Base-by-base conservation (phyloP, 78 protist genomes). In the Dictyostelium brefeldianum region DNA sequence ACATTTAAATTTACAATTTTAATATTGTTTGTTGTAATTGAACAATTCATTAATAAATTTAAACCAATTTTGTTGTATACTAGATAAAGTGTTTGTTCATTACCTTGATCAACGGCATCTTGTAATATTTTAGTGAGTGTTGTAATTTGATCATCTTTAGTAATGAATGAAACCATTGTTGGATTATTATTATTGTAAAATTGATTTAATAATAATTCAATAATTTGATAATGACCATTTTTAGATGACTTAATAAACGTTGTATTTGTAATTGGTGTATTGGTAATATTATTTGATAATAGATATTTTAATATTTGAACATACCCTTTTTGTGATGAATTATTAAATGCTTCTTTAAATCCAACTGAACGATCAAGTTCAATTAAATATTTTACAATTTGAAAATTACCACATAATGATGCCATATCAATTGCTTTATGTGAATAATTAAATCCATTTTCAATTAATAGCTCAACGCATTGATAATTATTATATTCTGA, bases 371-470 rank as follows among this genome's bases (percentile, higher is more conserved):
- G 43, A 5, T 1, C 31, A 70, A 15, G 31, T 20, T 70, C 78
- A 5, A 22, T 41, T 41, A 70, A 31, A 27, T 15, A 70, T 70
- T 70, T 41, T 1, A 70, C 78, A 18, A 70, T n/a, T 18, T 4
- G 3, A 12, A 70, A 18, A 20, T 70, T 36, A 41, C 50, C 50
- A 41, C 31, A 17, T 27, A 3, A 10, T 7, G 89, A 41, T 0
- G 89, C 89, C 5, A 9, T 17, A 20, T 81, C 54, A 12, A 81
- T 47, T 67, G 89, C 89, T 50, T 43, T 36, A 5, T 18, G 1
- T 6, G 78, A 18, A 83, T 73, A 83, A 53, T 53, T 51, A 22
- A 22, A 48, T 4, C 74, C 17, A n/a, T 83, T 70, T 51, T 62
- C 47, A 54, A 70, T 54, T 36, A 74, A 36, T n/a, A 47, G 47